A percentile compares a stretch with the other conserved stretches of the same genome.
These are phyloP conservation scores for Ogataea dorogensis DNA, from an alignment of 805 yeast genomes.

Conservation along the genomic window DNA sequence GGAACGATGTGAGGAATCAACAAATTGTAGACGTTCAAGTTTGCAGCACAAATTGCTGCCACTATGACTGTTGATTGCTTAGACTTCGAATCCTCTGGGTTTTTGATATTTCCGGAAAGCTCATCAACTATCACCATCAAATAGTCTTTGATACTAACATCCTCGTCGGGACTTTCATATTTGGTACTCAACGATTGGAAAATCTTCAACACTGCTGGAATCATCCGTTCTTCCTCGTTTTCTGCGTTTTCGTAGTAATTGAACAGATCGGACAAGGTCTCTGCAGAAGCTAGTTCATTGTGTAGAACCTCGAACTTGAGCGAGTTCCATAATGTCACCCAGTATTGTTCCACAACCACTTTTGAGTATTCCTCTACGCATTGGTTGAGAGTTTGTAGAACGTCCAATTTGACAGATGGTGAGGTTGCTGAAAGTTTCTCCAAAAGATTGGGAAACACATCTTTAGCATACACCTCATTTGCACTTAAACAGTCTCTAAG, in stretches of 20 bases:
- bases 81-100: slow-evolving; percentile 49
- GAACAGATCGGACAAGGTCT: slow-evolving; percentile 26
- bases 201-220: slow-evolving; percentile 43
- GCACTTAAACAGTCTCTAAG: slow-evolving; percentile 64
- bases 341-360: slow-evolving; percentile 51
- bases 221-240: slow-evolving; percentile 33
- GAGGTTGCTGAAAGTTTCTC: slow-evolving; percentile 80
- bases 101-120: slow-evolving; percentile 48
- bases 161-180: slow-evolving; percentile 24
- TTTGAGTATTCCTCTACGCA: slow-evolving; percentile 55
- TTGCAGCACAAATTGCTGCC: slow-evolving; percentile 52
- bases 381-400: slow-evolving; percentile 56
- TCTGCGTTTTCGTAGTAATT: slow-evolving; percentile 33
- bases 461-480: slow-evolving; percentile 61
- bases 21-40: slow-evolving; percentile 44
- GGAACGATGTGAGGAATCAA: slow-evolving; percentile 49
- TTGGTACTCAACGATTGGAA: slow-evolving; percentile 44
- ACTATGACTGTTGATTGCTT: slow-evolving; percentile 64
- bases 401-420: slow-evolving; percentile 70
- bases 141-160: slow-evolving; percentile 20
- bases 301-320: slow-evolving; percentile 87
- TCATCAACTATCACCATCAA: slow-evolving; percentile 42
- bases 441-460: slow-evolving; percentile 71
- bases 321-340: slow-evolving; percentile 83
- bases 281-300: slow-evolving; percentile 46